phyloP scores from a whole-genome alignment of 257 asterid species.

The Oldenlandia corymbosa region DNA sequence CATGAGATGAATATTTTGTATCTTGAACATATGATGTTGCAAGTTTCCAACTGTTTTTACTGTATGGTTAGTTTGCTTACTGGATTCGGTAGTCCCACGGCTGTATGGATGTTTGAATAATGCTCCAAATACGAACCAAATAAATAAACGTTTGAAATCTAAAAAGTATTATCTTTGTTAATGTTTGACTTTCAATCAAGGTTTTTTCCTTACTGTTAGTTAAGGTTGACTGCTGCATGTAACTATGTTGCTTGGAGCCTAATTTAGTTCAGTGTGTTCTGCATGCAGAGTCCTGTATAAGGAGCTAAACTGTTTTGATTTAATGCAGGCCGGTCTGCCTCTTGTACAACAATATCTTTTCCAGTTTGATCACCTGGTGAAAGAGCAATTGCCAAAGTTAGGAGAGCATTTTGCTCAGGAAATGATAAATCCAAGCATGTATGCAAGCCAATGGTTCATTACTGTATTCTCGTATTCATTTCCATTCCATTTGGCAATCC shows the following conservation, averaged over 20 bases:
- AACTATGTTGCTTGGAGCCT: neutral
- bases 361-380: conserved; percentile 71
- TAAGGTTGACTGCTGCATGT: neutral
- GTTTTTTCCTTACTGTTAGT: neutral
- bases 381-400: conserved; percentile 67
- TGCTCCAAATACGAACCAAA: too few relatives aligned
- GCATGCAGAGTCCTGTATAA: neutral
- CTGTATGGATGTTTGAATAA: too few relatives aligned
- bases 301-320: conserved; percentile 14
- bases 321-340: conserved; percentile 88
- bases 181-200: neutral
- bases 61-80: neutral
- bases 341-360: conserved; percentile 95
- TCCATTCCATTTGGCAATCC: conserved; percentile 94
- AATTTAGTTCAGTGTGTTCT: neutral
- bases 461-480: conserved; percentile 93
- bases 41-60: neutral
- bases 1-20: neutral
- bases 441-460: conserved; percentile 99
- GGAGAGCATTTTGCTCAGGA: conserved; percentile 86
- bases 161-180: neutral
- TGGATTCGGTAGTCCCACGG: too few relatives aligned
- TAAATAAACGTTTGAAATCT: neutral
- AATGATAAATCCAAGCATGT: conserved; percentile 98
- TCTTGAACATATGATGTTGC: neutral